These are phyloP conservation scores for Russula dissimulans DNA, from an alignment of 768 basidiomycete genomes.

Conservation along the genomic window DNA sequence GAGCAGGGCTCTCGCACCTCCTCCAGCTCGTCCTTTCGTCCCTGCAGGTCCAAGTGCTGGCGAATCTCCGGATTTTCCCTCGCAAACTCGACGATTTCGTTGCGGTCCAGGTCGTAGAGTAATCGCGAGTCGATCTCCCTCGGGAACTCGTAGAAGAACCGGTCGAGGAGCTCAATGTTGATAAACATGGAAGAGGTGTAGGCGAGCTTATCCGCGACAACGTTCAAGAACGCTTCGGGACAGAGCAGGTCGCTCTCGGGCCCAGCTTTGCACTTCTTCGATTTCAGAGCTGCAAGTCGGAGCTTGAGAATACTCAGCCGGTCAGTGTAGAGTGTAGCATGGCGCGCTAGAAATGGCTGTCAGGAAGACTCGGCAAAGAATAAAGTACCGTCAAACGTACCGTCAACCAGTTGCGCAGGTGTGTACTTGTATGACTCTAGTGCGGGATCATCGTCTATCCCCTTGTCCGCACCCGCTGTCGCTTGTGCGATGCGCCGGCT, in stretches of 20 bases:
- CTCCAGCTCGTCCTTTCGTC: constrained; percentile 94
- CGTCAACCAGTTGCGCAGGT: constrained; percentile 85
- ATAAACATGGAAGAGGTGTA: constrained; percentile 97
- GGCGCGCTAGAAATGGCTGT: constrained; percentile 51
- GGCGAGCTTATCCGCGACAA: constrained; percentile 94
- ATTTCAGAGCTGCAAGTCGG: constrained; percentile 77
- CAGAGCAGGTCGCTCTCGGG: constrained; percentile 86
- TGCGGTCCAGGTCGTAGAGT: constrained; percentile 86
- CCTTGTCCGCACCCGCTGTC: constrained; percentile 27
- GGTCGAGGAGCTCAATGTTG: constrained; percentile 94
- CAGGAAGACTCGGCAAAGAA: background rate
- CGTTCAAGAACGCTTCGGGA: constrained; percentile 93
- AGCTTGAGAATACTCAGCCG: constrained; percentile 77
- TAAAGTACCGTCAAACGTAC: constrained; percentile 35
- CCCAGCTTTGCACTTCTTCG: constrained; percentile 79
- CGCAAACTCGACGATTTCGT: constrained; percentile 85
- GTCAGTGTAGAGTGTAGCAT: constrained; percentile 83
- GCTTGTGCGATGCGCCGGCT: constrained; percentile 36
- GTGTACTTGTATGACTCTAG: constrained; percentile 76
- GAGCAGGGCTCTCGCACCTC: constrained; percentile 40
- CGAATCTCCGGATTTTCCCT: constrained; percentile 89
- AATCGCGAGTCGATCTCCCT: constrained; percentile 93
- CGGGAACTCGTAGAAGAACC: constrained; percentile 99
- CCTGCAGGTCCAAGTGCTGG: constrained; percentile 86
- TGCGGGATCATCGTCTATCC: constrained; percentile 27